Evolutionary conservation across 2,329 filamentous ascomycete species (phyloP), one percentile per base, ranked within the genome.

Genomic region (Helminthosporium solani): DNA sequence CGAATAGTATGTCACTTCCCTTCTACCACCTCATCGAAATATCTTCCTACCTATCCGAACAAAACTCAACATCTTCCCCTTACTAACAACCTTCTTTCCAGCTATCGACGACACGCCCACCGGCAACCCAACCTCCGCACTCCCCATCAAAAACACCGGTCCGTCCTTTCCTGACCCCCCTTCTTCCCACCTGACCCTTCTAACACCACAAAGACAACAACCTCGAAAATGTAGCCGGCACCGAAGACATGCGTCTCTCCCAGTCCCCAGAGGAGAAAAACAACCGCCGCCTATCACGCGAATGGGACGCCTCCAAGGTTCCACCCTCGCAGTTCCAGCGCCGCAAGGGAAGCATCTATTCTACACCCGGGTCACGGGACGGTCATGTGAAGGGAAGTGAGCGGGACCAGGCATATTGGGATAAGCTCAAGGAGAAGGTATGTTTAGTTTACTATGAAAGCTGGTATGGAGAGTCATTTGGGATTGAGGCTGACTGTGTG

Each of bases 241-340:
- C 16, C 42, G 53, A 61, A 28, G 56, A 59, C 37, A 60, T 60
- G 57, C 34, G 46, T 19, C 35, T 61, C 30, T 47, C 50, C 6
- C 40, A 44, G 1, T 56, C 48, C 16, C 47, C 58, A 35, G 41
- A 47, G 3, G 34, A 42, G 15, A 16, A 33, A 14, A 45, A 46
- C 21, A 61, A 68, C 47, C 67, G 70, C 38, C 65, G 69, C 19
- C 56, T 63, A 61, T 72, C 70, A 56, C 54, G 49, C 39, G 82
- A 60, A 37, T 61, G 58, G 54, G 83, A 87, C 67, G 84, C 84
- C 3, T 77, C 80, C 56, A 86, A 86, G 68, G 83, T 85, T 0
- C 81, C 81, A 1, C 84, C 84, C 8, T 83, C 79, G 52, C 81
- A 81, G 37, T 86, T 87, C 72, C 84, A 87, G 68, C 85, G 85